Percentiles rank a stretch among this genome's conserved stretches.
phyloP scores from a whole-genome alignment of 2,329 filamentous ascomycete species.

The Botrytis paeoniae region DNA sequence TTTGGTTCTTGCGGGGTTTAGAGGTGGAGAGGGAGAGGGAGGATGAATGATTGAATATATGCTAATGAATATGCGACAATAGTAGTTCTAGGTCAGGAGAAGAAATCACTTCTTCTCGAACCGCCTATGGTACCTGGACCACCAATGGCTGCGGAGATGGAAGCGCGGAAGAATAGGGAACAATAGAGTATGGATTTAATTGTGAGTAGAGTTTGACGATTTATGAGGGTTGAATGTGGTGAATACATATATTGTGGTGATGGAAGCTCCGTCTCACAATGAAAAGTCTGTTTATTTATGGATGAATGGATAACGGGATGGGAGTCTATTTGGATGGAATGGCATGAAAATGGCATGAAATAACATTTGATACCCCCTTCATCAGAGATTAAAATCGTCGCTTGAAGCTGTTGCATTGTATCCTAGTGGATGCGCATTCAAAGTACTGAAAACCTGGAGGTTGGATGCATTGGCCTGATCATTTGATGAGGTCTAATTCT shows the following conservation, averaged over 20 bases:
- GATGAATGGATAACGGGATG: not conserved
- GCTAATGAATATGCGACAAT: not conserved
- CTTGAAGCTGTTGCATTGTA: not conserved
- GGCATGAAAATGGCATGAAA: not conserved
- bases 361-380: not conserved
- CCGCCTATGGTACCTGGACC: not conserved
- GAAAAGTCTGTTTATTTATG: not conserved
- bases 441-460: not conserved
- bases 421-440: not conserved
- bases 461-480: not conserved
- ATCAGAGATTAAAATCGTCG: not conserved
- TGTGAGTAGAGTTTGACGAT: too few relatives aligned
- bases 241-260: not conserved
- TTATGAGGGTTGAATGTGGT: not conserved
- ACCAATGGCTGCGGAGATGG: not conserved
- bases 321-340: not conserved
- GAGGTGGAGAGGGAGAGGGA: not conserved
- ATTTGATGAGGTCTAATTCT: not conserved
- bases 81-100: conserved; percentile 12
- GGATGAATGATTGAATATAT: not conserved
- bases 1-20: not conserved
- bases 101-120: conserved; percentile 14
- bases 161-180: not conserved
- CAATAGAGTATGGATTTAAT: not conserved
- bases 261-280: not conserved